Base-by-base conservation (phyloP, 768 basidiomycete species). In the Lentinus tigrinus region DNA sequence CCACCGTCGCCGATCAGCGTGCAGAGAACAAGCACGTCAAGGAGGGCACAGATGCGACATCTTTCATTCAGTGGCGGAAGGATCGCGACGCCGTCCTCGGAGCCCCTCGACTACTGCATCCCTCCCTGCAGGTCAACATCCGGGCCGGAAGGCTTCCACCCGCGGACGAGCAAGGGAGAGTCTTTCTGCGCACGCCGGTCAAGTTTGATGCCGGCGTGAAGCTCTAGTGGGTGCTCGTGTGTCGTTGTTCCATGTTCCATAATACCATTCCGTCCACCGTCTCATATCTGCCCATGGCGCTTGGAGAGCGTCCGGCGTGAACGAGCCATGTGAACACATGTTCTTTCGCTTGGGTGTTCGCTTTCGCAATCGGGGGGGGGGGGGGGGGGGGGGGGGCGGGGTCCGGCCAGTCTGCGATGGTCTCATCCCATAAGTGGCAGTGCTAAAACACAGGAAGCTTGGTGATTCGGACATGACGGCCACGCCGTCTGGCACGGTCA, bases 91-190 rank as follows among this genome's bases (percentile, higher is more conserved):
- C 67, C 5, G 62, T 60, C 1, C 66, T 75, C n/a, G 71, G 72
- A 8, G 64, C 70, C 14, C 73, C 75, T 1, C 61, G 60, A 17
- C 67, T 77, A 4, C 63, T 77, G 24, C 74, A 77, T 65, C 74
- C 72, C 0, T 71, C 72, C 7, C 65, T 75, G 37, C 73, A 74
- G 59, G 73, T 70, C 13, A 75, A 75, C 60, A 72, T 77, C 38
- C 65, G 73, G 17, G 75, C 69, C n/a, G 75, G 75, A 0, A 67
- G 61, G 49, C 63, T 75, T 36, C 69, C 69, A 19, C 66, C 64
- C 14, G 38, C 53, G n/a, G 70, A 71, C 37, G 63, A 61, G 47
- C 31, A 67, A 37, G 70, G 70, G 4, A 52, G 65, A 24, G 34
- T 65, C 40, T 70, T 61, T 52, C 61, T 70, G 24, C 68, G 63